Evolutionary conservation across 2,329 filamentous ascomycete genomes (phyloP), one percentile per base, ranked within the genome.

Genomic region (Stachybotrys elegans): DNA sequence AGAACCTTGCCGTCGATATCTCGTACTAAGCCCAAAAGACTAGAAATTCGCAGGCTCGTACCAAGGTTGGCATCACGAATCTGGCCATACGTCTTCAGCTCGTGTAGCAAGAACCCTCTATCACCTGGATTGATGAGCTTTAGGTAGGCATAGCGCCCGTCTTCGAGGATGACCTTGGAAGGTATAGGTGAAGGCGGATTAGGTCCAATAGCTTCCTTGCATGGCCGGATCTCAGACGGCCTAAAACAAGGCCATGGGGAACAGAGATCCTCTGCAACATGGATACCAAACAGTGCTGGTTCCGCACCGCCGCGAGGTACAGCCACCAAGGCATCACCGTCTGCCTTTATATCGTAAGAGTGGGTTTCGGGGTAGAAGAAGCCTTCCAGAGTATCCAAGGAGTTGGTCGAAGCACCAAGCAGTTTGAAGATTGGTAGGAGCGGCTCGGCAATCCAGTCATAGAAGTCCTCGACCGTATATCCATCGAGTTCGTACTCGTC

Each of bases 381-480:
- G 22, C 42, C 45, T 17, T 49, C 20, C 4, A 53, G 42, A 11
- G 44, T 25, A 8, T 17, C 11, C 21, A n/a, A 13, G 20, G 40
- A 23, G 20, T 35, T 22, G 20, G 11, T 17, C 4, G 23, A 20
- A 22, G 36, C 36, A 13, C 19, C 22, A 4, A 49, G 13, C 11
- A 31, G 19, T 7, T 31, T 42, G 6, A 50, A 41, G 2, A 55
- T 7, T 6, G 52, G 48, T 3, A 52, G 36, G 12, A 55, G 42
- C 21, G 52, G 55, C 39, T 49, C 47, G 3, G 37, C 34, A n/a
- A 50, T 41, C 52, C 53, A 57, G 22, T 53, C 48, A 34, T 50
- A 54, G 22, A 57, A 55, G 43, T 56, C 56, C 8, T 57, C 53
- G 17, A 53, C 48, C 16, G 49, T 51, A 31, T 46, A 43, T 8